Conservation (phyloP, 1,284 basidiomycete genomes). For the Ganoderma leucocontextum region DNA sequence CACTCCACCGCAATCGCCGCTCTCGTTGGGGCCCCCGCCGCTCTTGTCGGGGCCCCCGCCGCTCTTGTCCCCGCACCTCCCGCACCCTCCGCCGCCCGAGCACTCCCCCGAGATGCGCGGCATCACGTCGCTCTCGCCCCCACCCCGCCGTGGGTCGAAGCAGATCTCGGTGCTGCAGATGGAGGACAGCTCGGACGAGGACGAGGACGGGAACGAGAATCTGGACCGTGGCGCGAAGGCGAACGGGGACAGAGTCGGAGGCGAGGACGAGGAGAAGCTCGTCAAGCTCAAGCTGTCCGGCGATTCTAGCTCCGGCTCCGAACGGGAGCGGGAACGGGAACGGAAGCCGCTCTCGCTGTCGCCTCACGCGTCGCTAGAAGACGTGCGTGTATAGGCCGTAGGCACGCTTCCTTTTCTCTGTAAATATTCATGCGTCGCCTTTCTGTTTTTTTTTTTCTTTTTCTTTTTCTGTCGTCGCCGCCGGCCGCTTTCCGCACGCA, state of each 20-base stretch:
- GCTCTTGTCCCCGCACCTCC: conserved; percentile 17
- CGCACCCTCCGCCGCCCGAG: conserved; percentile 41
- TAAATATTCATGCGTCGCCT: neutral
- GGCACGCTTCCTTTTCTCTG: neutral
- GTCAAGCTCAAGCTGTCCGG: conserved; percentile 12
- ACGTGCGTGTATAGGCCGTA: conserved; percentile 29
- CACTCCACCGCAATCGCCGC: conserved; percentile 45
- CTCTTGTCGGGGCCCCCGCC: conserved; percentile 26
- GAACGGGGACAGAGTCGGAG: neutral
- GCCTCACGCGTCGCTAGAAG: conserved; percentile 31
- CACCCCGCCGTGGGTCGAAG: conserved; percentile 63
- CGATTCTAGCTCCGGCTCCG: neutral
- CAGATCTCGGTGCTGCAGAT: conserved; percentile 42
- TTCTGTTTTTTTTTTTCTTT: neutral
- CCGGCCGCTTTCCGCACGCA: neutral
- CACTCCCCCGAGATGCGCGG: conserved; percentile 47
- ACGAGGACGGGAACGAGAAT: conserved; percentile 10
- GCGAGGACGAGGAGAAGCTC: neutral
- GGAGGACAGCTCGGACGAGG: conserved; percentile 34
- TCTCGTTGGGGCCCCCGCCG: conserved; percentile 28
- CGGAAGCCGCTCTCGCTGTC: conserved; percentile 31
- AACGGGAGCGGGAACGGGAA: conserved; percentile 13
- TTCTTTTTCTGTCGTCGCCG: neutral
- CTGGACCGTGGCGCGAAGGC: neutral
- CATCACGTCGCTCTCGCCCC: conserved; percentile 65